Conservation (phyloP, 148 eudicot genomes). For the Heliamphora exappendiculata region DNA sequence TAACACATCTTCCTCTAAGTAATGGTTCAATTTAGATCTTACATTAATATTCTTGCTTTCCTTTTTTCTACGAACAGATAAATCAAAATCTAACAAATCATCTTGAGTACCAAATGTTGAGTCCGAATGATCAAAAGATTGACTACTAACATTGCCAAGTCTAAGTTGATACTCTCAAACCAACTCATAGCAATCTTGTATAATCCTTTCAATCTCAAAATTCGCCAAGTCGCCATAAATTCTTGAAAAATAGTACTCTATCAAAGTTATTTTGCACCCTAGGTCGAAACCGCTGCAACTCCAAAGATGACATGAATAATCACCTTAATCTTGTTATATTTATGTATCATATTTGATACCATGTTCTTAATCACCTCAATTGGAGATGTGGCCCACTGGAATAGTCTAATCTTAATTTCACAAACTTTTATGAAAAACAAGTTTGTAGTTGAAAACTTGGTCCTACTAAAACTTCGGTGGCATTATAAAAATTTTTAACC, state of each 20-base stretch:
- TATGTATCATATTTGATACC: background rate
- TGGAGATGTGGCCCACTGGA: background rate
- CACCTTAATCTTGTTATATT: no score
- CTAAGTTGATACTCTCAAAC: no score
- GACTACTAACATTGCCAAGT: no score
- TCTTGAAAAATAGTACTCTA: no score
- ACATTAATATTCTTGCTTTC: background rate
- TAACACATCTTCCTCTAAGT: background rate
- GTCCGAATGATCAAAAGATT: no score
- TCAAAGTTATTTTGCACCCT: background rate
- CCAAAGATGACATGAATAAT: background rate
- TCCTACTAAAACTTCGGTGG: background rate
- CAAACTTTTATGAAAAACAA: background rate
- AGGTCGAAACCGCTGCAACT: background rate
- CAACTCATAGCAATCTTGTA: no score
- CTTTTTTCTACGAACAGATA: no score
- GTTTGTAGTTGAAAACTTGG: background rate
- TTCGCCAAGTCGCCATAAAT: no score
- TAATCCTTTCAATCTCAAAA: no score
- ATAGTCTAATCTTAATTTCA: background rate
- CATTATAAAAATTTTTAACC: background rate
- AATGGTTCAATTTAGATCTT: background rate
- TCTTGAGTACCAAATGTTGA: no score
- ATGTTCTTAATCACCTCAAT: background rate
- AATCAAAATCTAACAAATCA: no score